phyloP scores from a whole-genome alignment of 2,329 filamentous ascomycete species.

The Cladophialophora yegresii region DNA sequence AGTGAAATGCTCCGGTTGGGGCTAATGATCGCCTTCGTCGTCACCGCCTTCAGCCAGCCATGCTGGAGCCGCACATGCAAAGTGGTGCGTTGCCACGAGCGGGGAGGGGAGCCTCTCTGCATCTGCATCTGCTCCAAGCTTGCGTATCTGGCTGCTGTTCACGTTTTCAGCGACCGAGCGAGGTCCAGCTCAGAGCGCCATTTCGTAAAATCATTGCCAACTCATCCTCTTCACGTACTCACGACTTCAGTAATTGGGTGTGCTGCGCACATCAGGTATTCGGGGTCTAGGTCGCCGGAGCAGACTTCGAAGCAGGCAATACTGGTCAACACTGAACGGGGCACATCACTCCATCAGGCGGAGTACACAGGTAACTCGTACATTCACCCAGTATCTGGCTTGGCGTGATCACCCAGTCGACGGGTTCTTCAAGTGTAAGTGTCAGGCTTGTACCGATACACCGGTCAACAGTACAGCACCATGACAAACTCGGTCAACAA shows the following conservation, averaged over 20 bases:
- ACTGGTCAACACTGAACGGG: not conserved
- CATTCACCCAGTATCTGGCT: not conserved
- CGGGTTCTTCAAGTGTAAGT: not conserved
- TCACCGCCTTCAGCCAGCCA: slow-evolving; percentile 12
- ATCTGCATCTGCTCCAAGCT: slow-evolving; percentile 5
- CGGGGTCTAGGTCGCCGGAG: slow-evolving; percentile 6
- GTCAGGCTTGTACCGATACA: slow-evolving; percentile 4
- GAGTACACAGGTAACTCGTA: not conserved
- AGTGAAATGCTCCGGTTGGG: slow-evolving; percentile 1
- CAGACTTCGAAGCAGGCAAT: not conserved
- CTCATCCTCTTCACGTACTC: slow-evolving; percentile 16
- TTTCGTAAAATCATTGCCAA: slow-evolving; percentile 14
- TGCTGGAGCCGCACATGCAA: slow-evolving; percentile 8
- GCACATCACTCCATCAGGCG: slow-evolving; percentile 4
- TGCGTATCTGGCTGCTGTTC: slow-evolving; percentile 4
- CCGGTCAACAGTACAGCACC: not conserved
- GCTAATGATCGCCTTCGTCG: slow-evolving; percentile 5
- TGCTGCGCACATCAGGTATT: not conserved
- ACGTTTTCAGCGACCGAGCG: slow-evolving; percentile 2
- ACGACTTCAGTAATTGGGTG: slow-evolving; percentile 1
- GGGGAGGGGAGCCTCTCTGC: not conserved
- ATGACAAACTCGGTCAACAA: not conserved
- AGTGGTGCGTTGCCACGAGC: not conserved
- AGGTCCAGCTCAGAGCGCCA: slow-evolving; percentile 1
- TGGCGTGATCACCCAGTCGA: not conserved